Evolutionary conservation across 306 rosid genomes (phyloP).

Genomic region (Trifolium pratense): DNA sequence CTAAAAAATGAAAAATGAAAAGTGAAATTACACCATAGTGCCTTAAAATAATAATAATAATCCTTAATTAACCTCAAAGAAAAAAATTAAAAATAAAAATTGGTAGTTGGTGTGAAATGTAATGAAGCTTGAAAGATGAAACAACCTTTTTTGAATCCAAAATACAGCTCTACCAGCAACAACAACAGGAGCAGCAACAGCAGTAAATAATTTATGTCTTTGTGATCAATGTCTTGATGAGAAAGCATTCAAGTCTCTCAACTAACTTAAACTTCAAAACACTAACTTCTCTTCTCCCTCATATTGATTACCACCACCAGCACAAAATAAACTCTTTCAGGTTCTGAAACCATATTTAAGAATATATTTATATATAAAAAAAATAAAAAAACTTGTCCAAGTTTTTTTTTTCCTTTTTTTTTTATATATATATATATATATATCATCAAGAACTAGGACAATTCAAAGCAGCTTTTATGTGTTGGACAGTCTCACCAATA

Average conservation of each 20-base stretch:
- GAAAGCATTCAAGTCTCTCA: constrained; percentile 71
- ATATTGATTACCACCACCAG: constrained; percentile 60
- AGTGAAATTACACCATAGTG: neutral
- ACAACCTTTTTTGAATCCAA: constrained; percentile 45
- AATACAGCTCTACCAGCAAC: constrained; percentile 46
- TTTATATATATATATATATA: too few relatives aligned
- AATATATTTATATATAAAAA: neutral
- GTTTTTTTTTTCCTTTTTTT: constrained; percentile 9
- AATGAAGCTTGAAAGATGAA: constrained; percentile 51
- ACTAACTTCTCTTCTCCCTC: constrained; percentile 45
- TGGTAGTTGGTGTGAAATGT: constrained; percentile 70
- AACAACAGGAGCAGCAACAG: constrained; percentile 32
- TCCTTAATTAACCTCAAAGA: neutral
- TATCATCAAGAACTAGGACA: constrained; percentile 65
- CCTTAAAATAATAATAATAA: neutral
- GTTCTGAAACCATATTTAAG: constrained; percentile 62
- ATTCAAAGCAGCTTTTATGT: constrained; percentile 84
- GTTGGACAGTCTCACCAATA: constrained; percentile 81
- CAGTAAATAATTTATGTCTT: constrained; percentile 61
- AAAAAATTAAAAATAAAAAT: neutral
- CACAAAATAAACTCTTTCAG: constrained; percentile 15
- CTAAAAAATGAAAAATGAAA: neutral
- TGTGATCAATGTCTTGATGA: constrained; percentile 57
- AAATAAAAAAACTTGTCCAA: neutral
- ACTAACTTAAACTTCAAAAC: constrained; percentile 54